These are phyloP conservation scores for Athelia psychrophila DNA, from an alignment of 1,284 basidiomycete genomes.

Conservation along the genomic window DNA sequence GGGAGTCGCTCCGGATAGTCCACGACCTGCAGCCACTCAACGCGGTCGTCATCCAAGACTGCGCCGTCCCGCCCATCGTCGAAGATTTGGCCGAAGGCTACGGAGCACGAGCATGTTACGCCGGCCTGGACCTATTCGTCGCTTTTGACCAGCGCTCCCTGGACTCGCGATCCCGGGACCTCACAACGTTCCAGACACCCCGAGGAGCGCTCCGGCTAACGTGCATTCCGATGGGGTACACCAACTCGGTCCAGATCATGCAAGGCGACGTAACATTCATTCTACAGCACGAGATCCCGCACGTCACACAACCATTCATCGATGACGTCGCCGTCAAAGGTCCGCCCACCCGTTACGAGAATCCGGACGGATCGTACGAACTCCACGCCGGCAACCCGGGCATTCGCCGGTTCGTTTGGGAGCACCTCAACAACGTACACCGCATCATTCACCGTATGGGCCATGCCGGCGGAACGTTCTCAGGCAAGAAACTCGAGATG, in stretches of 20 bases:
- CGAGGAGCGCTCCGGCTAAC: slow-evolving; percentile 16
- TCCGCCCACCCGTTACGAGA: slow-evolving; percentile 14
- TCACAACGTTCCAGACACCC: slow-evolving; percentile 22
- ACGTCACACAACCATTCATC: slow-evolving; percentile 28
- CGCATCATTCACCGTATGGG: slow-evolving; percentile 24
- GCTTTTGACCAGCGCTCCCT: slow-evolving; percentile 16
- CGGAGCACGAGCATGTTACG: slow-evolving; percentile 10
- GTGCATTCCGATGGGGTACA: slow-evolving; percentile 36
- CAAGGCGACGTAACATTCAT: slow-evolving; percentile 33
- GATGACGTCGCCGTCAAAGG: slow-evolving; percentile 27
- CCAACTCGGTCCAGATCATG: slow-evolving; percentile 34
- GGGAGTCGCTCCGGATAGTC: slow-evolving; percentile 15
- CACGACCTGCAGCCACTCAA: slow-evolving; percentile 26
- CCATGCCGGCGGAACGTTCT: slow-evolving; percentile 22
- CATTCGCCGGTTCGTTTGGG: slow-evolving; percentile 30
- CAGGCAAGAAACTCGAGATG: slow-evolving; percentile 9
- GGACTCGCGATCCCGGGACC: slow-evolving; percentile 11
- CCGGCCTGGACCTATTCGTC: slow-evolving; percentile 17
- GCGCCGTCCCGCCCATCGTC: slow-evolving; percentile 13
- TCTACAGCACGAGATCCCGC: slow-evolving; percentile 31
- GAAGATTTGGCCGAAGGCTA: slow-evolving; percentile 19
- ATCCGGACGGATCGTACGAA: slow-evolving; percentile 17
- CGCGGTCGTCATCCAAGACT: slow-evolving; percentile 21
- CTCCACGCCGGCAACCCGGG: slow-evolving; percentile 24
- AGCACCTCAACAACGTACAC: slow-evolving; percentile 26